Base-by-base conservation (phyloP, 352 stramenopile genomes). In the Pelagophyceae sp. region DNA sequence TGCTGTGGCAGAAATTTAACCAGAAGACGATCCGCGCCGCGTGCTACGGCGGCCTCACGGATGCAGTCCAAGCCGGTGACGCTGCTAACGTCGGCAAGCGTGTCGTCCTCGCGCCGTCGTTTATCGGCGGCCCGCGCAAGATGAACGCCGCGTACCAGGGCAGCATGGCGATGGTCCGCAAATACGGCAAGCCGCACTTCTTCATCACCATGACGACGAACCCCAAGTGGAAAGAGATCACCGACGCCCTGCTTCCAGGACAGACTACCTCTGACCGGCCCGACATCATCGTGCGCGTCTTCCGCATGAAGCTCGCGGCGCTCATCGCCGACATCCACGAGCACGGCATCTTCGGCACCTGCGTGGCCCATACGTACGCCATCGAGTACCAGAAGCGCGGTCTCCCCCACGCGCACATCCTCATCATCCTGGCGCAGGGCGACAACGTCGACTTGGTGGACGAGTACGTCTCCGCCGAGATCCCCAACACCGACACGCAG, bases 191-290 rank as follows among this genome's bases (percentile, higher is more conserved):
- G 31, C 84, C 82, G 0, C 77, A 85, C 33, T 67, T 85, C 23
- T 90, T 89, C 77, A 84, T 88, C 19, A 88, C 86, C 0, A 83
- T 88, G 29, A 89, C 84, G 20, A 84, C 78, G n/a, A 89, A 89
- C 64, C 82, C 83, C 0, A 81, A 80, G 15, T 90, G 83, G 80
- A 29, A 61, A 20, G 84, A 89, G 72, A 85, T 89, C 20, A 75
- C 69, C 51, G 70, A 85, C 19, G 29, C 38, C 35, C 58, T 84
- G n/a, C 71, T 54, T 11, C 38, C 38, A 64, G 70, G 67, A 15
- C 51, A 82, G 67, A 72, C 35, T 31, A 37, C 78, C 29, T 64
- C 74, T 32, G 77, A 81, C 75, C 40, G 74, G 35, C 29, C 63
- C n/a, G 78, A 83, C 25, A 75, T 88, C 15, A 67, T 86, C 76